Evolutionary conservation across 257 asterid species (phyloP).

Genomic region (Euphrasia confusa): DNA sequence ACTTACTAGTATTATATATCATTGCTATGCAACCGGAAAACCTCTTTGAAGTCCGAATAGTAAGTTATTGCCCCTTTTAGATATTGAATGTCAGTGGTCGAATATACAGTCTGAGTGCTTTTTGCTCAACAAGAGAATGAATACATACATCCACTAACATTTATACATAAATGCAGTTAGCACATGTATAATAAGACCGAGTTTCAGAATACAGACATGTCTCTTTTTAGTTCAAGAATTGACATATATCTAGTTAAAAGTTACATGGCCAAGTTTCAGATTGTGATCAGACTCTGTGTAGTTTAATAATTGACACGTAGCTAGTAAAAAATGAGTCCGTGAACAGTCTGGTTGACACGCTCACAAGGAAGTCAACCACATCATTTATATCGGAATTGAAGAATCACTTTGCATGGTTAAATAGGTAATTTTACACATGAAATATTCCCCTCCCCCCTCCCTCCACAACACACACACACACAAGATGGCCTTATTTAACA

Average conservation of each 20-base stretch:
- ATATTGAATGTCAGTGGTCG: too few species aligned
- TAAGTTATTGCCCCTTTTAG: too few species aligned
- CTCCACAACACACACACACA: background rate
- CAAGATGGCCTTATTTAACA: background rate
- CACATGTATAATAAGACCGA: background rate
- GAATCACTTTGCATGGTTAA: conserved; percentile 2
- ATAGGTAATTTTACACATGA: background rate
- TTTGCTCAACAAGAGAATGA: too few species aligned
- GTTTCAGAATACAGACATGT: background rate
- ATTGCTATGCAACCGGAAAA: too few species aligned
- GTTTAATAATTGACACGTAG: background rate
- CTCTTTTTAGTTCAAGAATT: background rate
- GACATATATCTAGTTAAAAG: background rate
- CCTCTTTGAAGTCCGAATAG: too few species aligned
- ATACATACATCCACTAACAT: background rate
- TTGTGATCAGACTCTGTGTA: background rate
- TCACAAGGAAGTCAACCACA: conserved; percentile 1
- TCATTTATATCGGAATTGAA: conserved; percentile 14
- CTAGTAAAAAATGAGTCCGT: conserved; percentile 4
- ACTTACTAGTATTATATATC: too few species aligned
- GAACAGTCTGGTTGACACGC: conserved; percentile 17
- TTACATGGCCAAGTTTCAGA: background rate
- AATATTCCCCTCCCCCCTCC: background rate
- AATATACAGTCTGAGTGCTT: too few species aligned
- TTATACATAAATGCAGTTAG: background rate